Evolutionary conservation across 495 filamentous ascomycete genomes (phyloP).

Genomic region (Zalerion maritima): DNA sequence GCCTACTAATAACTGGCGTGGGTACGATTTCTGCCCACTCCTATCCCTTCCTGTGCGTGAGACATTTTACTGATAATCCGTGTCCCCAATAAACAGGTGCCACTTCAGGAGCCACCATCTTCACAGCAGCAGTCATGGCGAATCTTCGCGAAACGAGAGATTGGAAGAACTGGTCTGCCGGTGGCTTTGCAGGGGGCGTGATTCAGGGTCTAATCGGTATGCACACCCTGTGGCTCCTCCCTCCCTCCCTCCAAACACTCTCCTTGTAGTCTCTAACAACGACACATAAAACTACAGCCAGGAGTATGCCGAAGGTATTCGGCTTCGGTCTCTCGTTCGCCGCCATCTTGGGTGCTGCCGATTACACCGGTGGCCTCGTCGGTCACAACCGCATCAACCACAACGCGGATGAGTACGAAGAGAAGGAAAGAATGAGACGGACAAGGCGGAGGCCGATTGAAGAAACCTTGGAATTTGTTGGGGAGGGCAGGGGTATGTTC

Average conservation of each 20-base stretch:
- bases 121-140: constrained; percentile 35
- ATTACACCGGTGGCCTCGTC: constrained; percentile 62
- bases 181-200: constrained; percentile 24
- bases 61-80: constrained; percentile 10
- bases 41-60: constrained; percentile 5
- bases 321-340: constrained; percentile 59
- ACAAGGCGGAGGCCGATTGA: constrained; percentile 61
- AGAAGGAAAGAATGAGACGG: constrained; percentile 61
- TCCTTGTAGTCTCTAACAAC: not conserved
- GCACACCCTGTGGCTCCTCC: constrained; percentile 1
- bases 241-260: not conserved
- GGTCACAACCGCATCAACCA: constrained; percentile 39
- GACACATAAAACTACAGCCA: constrained; percentile 29
- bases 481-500: constrained; percentile 75
- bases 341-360: constrained; percentile 49
- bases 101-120: constrained; percentile 68
- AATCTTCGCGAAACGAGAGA: constrained; percentile 34
- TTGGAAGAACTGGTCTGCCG: constrained; percentile 22
- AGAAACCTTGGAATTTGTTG: constrained; percentile 68
- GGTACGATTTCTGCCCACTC: constrained; percentile 14
- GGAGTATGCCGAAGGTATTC: constrained; percentile 64
- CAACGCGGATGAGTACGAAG: constrained; percentile 62
- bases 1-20: constrained; percentile 21
- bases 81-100: constrained; percentile 39
- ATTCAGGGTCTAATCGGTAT: constrained; percentile 23